phyloP scores from a whole-genome alignment of 2,329 filamentous ascomycete species.

The Trichoderma atroviride region DNA sequence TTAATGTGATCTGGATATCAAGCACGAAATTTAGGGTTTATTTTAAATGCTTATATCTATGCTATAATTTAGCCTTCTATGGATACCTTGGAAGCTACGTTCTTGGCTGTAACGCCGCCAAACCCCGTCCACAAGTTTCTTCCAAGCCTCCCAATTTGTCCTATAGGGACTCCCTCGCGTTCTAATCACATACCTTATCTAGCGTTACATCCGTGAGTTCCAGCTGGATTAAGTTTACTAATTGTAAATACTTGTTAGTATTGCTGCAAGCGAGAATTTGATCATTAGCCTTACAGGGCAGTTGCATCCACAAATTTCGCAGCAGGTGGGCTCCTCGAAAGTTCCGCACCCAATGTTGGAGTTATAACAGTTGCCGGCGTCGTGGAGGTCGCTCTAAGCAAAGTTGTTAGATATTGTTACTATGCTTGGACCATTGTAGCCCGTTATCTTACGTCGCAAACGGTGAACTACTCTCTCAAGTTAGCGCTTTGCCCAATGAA shows the following conservation, averaged over 20 bases:
- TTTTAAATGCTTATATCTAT: too few relatives aligned
- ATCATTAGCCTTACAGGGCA: constrained; percentile 17
- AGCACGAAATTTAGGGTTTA: too few relatives aligned
- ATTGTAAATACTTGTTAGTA: not conserved
- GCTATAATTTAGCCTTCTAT: too few relatives aligned
- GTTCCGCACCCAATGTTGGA: constrained; percentile 23
- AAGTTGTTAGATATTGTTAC: not conserved
- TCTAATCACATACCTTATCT: too few relatives aligned
- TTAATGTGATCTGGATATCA: too few relatives aligned
- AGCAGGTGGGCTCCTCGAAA: constrained; percentile 12
- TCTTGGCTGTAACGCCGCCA: too few relatives aligned
- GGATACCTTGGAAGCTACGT: too few relatives aligned
- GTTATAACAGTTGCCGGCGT: constrained; percentile 15
- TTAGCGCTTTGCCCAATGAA: not conserved
- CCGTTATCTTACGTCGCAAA: not conserved
- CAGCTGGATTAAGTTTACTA: not conserved
- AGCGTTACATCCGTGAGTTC: too few relatives aligned
- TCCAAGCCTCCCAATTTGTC: too few relatives aligned
- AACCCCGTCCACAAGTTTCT: too few relatives aligned
- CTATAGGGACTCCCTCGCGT: too few relatives aligned
- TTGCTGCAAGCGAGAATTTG: not conserved
- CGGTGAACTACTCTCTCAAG: not conserved
- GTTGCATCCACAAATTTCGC: constrained; percentile 23
- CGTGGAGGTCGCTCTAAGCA: constrained; percentile 9
- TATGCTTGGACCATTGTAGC: too few relatives aligned